Conservation (phyloP, 2,329 filamentous ascomycete genomes). For the Curvularia sp. region DNA sequence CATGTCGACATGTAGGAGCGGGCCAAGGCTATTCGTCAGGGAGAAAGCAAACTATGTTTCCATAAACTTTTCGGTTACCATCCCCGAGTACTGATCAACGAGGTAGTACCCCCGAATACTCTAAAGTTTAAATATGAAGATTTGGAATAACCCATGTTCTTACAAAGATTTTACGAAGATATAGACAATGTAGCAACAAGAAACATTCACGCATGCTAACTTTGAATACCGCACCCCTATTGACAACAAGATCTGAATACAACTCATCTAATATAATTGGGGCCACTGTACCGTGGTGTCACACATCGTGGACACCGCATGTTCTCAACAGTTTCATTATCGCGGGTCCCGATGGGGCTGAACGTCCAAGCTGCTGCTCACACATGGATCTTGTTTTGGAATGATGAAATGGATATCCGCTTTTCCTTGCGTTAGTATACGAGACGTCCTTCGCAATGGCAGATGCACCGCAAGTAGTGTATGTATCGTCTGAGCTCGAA, state of each 20-base stretch:
- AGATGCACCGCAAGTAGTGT: background rate
- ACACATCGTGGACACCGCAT: background rate
- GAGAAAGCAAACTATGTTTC: background rate
- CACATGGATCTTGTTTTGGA: background rate
- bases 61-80: background rate
- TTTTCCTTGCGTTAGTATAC: background rate
- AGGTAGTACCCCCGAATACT: background rate
- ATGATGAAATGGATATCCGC: background rate
- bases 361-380: background rate
- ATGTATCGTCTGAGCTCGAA: background rate
- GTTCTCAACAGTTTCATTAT: conserved; percentile 1
- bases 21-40: background rate
- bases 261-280: background rate
- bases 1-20: background rate
- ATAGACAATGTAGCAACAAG: background rate
- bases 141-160: background rate
- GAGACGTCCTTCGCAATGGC: background rate
- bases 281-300: background rate
- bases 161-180: background rate
- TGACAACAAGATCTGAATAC: background rate
- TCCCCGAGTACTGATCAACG: too few species aligned
- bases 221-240: background rate
- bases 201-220: background rate
- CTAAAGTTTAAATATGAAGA: background rate
- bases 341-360: background rate